Evolutionary conservation across 2,329 filamentous ascomycete genomes (phyloP), one percentile per base, ranked within the genome.

Genomic region (Harringtonia lauricola): DNA sequence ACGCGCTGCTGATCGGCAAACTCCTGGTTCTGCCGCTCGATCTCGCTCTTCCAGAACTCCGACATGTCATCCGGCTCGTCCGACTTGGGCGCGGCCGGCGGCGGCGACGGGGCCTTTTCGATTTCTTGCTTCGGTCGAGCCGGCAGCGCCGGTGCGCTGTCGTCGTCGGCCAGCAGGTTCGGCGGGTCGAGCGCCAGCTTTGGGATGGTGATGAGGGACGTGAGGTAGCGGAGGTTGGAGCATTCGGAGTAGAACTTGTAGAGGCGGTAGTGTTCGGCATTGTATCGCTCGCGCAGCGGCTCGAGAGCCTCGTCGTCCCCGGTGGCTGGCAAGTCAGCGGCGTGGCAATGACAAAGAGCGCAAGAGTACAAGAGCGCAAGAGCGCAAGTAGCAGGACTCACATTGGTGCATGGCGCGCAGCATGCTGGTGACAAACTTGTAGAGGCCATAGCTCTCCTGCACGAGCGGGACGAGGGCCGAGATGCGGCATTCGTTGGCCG

Each of bases 371-470:
- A n/a, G n/a, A n/a, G n/a, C n/a, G n/a, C n/a, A n/a, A n/a, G n/a
- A n/a, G n/a, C n/a, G n/a, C n/a, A n/a, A n/a, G n/a, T 35, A 2
- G 18, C 22, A 18, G 39, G 19, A 66, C 81, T 59, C 70, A 89
- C 85, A 88, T 3, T 86, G 90, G 61, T 98, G 90, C 89, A 98
- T 95, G 15, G 92, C 92, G 44, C 92, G 79, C 49, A 98, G 67
- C 92, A 98, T 98, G 82, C 92, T 98, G 0, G 92, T 98, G 52
- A 95, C 89, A 62, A 98, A 98, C 65, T 96, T 96, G 72, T 98
- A 98, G 54, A 98, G 96, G 39, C 92, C 92, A 64, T 96, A 98
- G 61, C 88, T 96, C 68, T 98, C 92, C 60, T 95, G 87, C 3
- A 98, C 92, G 36, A 98, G 69, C 3, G 89, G 87, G 19, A 96